These are phyloP conservation scores for Tetraselmis chui DNA, from an alignment of 139 green algal species.

Conservation along the genomic window DNA sequence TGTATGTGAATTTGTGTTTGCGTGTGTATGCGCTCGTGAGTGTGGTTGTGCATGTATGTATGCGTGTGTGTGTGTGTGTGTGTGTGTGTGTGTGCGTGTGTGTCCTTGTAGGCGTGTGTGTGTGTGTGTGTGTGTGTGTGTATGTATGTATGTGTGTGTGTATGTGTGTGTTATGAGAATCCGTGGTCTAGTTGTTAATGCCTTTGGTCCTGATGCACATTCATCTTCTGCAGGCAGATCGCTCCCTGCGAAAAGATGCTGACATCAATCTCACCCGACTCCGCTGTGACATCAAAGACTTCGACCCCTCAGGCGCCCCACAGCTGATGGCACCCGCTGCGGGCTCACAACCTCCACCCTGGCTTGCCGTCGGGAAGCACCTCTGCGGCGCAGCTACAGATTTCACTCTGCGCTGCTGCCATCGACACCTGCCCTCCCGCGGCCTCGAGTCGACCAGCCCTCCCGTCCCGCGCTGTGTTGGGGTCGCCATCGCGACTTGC, in stretches of 20 bases:
- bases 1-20: no score
- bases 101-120: no score
- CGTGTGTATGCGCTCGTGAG: no score
- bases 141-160: no score
- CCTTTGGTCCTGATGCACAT: neutral
- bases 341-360: constrained; percentile 17
- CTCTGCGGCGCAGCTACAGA: constrained; percentile 75
- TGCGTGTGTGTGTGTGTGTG: neutral
- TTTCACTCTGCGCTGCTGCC: constrained; percentile 49
- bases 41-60: constrained; percentile 8
- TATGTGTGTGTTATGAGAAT: neutral
- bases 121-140: no score
- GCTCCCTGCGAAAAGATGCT: constrained; percentile 11
- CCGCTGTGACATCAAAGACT: constrained; percentile 55
- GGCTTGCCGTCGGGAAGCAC: constrained; percentile 65
- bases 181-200: neutral
- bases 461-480: neutral
- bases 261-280: constrained; percentile 36
- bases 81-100: neutral
- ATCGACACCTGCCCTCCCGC: neutral
- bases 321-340: neutral
- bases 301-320: constrained; percentile 25
- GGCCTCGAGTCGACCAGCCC: no score
- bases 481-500: constrained; percentile 61
- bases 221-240: neutral